Percentiles rank a stretch among this genome's conserved stretches.
phyloP scores from a whole-genome alignment of 129 eudicot genomes.

The Smallanthus sonchifolius region DNA sequence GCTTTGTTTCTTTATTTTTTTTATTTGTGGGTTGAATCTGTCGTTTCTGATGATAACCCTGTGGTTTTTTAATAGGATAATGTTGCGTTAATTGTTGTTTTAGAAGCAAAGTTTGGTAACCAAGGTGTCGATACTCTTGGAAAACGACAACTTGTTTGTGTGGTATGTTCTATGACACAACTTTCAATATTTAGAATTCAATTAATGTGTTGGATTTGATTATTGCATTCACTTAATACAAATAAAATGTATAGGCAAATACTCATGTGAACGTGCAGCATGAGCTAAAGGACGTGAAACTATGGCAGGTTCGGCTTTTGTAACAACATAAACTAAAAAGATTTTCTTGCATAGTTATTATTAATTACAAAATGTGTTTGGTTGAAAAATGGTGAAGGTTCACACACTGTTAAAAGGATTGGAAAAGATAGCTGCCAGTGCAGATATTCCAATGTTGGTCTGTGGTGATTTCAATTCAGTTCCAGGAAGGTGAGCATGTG shows the following conservation, averaged over 20 bases:
- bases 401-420: constrained; percentile 53
- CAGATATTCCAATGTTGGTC: constrained; percentile 51
- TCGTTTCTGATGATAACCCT: constrained; percentile 3
- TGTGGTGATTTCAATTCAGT: constrained; percentile 54
- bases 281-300: constrained; percentile 91
- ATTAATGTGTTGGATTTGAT: neutral
- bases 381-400: constrained; percentile 33
- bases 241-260: constrained; percentile 55
- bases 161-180: constrained; percentile 43
- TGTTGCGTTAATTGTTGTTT: constrained; percentile 82
- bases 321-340: neutral
- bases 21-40: neutral
- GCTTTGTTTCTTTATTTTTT: neutral
- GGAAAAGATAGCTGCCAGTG: constrained; percentile 55
- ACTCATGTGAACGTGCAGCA: constrained; percentile 90
- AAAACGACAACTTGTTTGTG: constrained; percentile 98
- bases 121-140: constrained; percentile 82
- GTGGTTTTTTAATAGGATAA: constrained; percentile 58
- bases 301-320: constrained; percentile 72
- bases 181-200: neutral
- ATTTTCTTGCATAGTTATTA: neutral
- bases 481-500: constrained; percentile 41
- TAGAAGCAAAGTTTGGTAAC: constrained; percentile 88
- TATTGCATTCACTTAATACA: neutral
- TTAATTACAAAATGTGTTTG: neutral